phyloP scores from a whole-genome alignment of 345 rosid genomes.

The Sonneratia caseolaris region DNA sequence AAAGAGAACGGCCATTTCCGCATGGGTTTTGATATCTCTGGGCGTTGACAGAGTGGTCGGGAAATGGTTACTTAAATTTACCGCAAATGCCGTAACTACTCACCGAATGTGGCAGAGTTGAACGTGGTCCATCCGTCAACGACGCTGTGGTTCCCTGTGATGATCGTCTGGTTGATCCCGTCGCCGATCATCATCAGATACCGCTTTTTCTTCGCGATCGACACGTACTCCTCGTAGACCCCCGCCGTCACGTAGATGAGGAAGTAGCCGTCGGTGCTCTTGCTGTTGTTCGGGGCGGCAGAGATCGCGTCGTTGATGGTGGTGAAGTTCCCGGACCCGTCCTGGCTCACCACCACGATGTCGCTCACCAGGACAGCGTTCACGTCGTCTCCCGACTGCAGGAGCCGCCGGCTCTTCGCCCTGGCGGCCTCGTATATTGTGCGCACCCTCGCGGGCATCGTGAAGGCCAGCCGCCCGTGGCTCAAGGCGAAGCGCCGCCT shows the following conservation, averaged over 20 bases:
- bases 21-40: no score
- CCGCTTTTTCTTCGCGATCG: constrained; percentile 54
- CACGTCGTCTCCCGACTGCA: constrained; percentile 19
- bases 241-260: constrained; percentile 62
- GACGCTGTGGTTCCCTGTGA: constrained; percentile 72
- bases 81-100: background rate
- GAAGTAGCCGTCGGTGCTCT: constrained; percentile 51
- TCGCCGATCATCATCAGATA: constrained; percentile 76
- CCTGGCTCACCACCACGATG: constrained; percentile 51
- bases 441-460: background rate
- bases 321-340: constrained; percentile 57
- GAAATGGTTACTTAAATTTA: background rate
- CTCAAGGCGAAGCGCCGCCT: background rate
- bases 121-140: constrained; percentile 80
- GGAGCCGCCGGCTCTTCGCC: constrained; percentile 17
- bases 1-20: no score
- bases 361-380: constrained; percentile 35
- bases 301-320: constrained; percentile 56
- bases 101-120: constrained; percentile 72
- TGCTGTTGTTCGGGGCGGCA: constrained; percentile 60
- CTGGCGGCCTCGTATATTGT: background rate
- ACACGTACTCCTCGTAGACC: constrained; percentile 61
- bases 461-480: constrained; percentile 4
- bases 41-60: background rate
- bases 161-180: constrained; percentile 61